Conservation (phyloP, 306 rosid species). For the Prunus mira region DNA sequence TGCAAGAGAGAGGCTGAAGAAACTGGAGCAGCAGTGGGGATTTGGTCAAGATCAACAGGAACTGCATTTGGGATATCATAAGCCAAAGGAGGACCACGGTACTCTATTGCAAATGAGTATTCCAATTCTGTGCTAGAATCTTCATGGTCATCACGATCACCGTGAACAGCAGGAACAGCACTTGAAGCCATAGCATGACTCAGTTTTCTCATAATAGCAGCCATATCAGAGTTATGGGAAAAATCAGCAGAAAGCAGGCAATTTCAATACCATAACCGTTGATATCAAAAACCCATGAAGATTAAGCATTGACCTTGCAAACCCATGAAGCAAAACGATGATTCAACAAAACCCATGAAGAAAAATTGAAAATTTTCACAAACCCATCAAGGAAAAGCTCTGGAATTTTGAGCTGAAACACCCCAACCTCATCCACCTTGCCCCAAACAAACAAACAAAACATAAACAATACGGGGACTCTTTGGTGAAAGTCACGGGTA, state of each 20-base stretch:
- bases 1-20: slow-evolving; percentile 35
- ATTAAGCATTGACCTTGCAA: not conserved
- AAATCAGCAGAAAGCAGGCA: not conserved
- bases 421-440: not conserved
- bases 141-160: slow-evolving; percentile 20
- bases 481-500: not conserved
- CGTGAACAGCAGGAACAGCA: slow-evolving; percentile 7
- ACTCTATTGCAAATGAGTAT: slow-evolving; percentile 65
- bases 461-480: not conserved
- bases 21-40: slow-evolving; percentile 49
- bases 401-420: not conserved
- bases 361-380: not conserved
- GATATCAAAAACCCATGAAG: not conserved
- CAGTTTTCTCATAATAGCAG: slow-evolving; percentile 42
- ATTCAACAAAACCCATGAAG: not conserved
- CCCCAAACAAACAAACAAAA: not conserved
- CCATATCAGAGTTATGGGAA: slow-evolving; percentile 29
- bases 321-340: not conserved
- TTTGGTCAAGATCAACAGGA: slow-evolving; percentile 46
- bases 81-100: slow-evolving; percentile 54
- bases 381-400: not conserved
- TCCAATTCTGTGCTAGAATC: slow-evolving; percentile 33
- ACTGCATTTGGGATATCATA: slow-evolving; percentile 49
- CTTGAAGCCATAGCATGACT: slow-evolving; percentile 29
- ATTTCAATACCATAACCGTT: not conserved